Conservation (phyloP, 2,329 filamentous ascomycete genomes). For the Venturia pyrina region DNA sequence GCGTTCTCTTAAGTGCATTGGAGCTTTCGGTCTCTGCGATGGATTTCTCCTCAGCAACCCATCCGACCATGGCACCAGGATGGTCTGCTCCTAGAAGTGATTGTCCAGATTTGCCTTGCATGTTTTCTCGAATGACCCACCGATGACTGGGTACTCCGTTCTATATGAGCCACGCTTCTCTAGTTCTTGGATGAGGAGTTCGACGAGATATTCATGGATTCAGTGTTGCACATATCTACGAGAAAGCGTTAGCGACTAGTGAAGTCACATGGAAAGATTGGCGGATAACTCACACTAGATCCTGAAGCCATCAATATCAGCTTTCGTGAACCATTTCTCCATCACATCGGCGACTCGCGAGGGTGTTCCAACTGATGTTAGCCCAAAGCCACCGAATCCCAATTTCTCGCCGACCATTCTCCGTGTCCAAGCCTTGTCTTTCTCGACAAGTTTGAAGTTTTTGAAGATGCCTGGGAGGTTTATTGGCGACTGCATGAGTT, state of each 20-base stretch:
- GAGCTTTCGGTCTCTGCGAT: too few relatives aligned
- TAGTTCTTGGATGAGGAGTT: conserved; percentile 52
- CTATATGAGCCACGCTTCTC: conserved; percentile 45
- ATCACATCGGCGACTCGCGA: conserved; percentile 8
- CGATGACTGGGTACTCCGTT: conserved; percentile 36
- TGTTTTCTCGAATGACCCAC: conserved; percentile 47
- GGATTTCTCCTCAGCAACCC: background rate
- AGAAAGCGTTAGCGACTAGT: background rate
- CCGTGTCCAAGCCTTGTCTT: conserved; percentile 15
- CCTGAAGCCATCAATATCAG: background rate
- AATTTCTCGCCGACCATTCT: conserved; percentile 22
- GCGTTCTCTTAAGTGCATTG: too few relatives aligned
- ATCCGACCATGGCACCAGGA: background rate
- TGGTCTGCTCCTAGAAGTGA: background rate
- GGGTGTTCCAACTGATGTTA: conserved; percentile 29
- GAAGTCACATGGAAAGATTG: background rate
- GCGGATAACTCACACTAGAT: background rate
- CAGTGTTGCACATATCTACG: conserved; percentile 1
- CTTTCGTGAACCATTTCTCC: conserved; percentile 1
- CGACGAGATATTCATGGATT: conserved; percentile 44
- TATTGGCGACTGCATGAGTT: too few relatives aligned
- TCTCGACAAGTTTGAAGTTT: conserved; percentile 2
- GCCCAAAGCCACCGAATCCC: conserved; percentile 17
- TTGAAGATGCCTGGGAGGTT: conserved; percentile 16
- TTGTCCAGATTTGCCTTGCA: conserved; percentile 35